phyloP scores from a whole-genome alignment of 2,329 filamentous ascomycete species.

The Pseudogymnoascus sp. region DNA sequence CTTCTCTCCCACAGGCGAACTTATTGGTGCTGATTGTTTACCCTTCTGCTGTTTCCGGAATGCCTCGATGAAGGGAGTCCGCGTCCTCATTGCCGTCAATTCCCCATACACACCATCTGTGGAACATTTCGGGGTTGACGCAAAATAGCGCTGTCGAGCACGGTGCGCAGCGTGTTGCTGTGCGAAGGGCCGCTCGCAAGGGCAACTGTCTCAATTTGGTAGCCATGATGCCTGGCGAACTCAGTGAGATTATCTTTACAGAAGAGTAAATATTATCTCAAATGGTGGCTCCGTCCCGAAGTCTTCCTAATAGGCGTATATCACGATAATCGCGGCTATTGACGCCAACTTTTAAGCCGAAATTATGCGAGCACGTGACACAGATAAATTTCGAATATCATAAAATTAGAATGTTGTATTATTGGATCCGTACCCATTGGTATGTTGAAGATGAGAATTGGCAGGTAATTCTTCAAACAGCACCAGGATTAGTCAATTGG shows the following conservation, averaged over 20 bases:
- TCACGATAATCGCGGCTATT: neutral
- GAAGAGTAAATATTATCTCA: neutral
- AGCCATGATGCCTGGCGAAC: neutral
- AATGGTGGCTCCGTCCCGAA: neutral
- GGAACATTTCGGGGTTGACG: slow-evolving; percentile 14
- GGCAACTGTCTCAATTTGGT: neutral
- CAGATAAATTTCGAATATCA: neutral
- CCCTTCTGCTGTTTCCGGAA: slow-evolving; percentile 44
- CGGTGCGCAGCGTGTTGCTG: neutral
- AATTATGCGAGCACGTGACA: neutral
- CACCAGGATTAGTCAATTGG: neutral
- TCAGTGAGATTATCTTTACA: neutral
- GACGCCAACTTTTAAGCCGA: neutral
- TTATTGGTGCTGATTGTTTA: neutral
- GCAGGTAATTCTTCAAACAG: neutral
- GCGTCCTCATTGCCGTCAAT: slow-evolving; percentile 52
- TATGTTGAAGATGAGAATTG: neutral
- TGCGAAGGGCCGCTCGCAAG: neutral
- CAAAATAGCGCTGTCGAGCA: slow-evolving; percentile 19
- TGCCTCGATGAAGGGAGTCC: slow-evolving; percentile 64
- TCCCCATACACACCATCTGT: slow-evolving; percentile 54
- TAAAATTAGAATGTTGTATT: neutral
- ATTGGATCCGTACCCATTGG: neutral
- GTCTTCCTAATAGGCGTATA: neutral
- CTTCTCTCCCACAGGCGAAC: slow-evolving; percentile 17